These are phyloP conservation scores for Hypoxylon sp. DNA, from an alignment of 2,329 filamentous ascomycete genomes.

Conservation along the genomic window DNA sequence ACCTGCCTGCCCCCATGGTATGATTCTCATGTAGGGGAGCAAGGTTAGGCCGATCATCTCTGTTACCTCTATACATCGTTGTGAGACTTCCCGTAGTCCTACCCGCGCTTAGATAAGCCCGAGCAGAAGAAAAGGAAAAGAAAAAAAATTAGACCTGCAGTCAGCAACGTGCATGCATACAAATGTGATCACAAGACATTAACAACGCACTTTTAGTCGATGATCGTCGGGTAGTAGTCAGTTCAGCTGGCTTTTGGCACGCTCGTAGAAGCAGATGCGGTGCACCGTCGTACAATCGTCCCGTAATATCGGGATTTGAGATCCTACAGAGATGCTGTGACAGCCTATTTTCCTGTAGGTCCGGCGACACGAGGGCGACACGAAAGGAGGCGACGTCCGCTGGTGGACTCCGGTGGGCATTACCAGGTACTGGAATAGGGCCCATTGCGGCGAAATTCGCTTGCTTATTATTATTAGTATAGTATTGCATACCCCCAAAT, in stretches of 20 bases:
- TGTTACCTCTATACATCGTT: constrained; percentile 12
- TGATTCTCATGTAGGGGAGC: constrained; percentile 19
- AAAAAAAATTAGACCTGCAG: constrained; percentile 30
- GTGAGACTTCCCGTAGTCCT: constrained; percentile 11
- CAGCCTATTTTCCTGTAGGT: constrained; percentile 14
- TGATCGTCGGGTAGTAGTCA: constrained; percentile 27
- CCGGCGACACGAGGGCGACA: constrained; percentile 33
- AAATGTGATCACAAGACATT: constrained; percentile 44
- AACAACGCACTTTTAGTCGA: constrained; percentile 29
- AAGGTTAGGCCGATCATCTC: constrained; percentile 16
- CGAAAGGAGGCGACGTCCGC: constrained; percentile 26
- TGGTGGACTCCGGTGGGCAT: constrained; percentile 22
- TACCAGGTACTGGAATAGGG: not conserved
- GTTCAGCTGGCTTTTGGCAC: constrained; percentile 19
- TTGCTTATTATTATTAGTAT: constrained; percentile 13
- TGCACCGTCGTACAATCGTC: constrained; percentile 33
- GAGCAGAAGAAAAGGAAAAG: not conserved
- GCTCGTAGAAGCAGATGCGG: constrained; percentile 12
- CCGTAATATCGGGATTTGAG: constrained; percentile 25
- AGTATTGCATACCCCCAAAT: constrained; percentile 1
- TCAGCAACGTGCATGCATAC: constrained; percentile 46
- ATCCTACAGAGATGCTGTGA: constrained; percentile 27
- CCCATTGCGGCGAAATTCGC: constrained; percentile 30
- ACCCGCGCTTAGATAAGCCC: constrained; percentile 41
- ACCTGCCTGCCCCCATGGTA: constrained; percentile 15